Conservation (phyloP, 352 stramenopile genomes). For the Globisporangium cylindrosporum region DNA sequence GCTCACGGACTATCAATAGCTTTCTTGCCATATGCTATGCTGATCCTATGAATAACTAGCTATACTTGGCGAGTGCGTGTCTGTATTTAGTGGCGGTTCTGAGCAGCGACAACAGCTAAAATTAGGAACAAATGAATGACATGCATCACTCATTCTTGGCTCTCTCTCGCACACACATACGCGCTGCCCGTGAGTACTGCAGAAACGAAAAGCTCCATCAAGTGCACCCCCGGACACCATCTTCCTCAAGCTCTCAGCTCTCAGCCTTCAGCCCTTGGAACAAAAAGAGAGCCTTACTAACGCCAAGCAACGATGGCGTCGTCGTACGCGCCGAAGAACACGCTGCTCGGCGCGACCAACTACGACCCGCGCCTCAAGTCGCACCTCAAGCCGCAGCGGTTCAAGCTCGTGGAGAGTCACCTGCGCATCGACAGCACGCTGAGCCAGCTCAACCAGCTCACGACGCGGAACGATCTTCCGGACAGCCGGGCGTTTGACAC, state of each 20-base stretch:
- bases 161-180: background rate
- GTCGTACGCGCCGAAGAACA: constrained; percentile 60
- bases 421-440: constrained; percentile 67
- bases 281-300: background rate
- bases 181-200: background rate
- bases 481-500: constrained; percentile 60
- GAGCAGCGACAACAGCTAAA: background rate
- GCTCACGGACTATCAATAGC: background rate
- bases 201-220: background rate
- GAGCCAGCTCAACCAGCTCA: constrained; percentile 56
- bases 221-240: background rate
- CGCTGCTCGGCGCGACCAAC: constrained; percentile 65
- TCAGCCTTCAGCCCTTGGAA: background rate
- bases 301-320: constrained; percentile 32
- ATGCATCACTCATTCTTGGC: background rate
- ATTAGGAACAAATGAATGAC: background rate
- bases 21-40: background rate
- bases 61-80: background rate
- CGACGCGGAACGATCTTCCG: constrained; percentile 51
- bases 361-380: constrained; percentile 66
- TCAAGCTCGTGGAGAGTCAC: constrained; percentile 61
- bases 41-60: background rate
- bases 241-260: background rate
- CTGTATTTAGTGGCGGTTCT: background rate
- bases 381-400: constrained; percentile 76